Evolutionary conservation across 805 yeast genomes (phyloP).

Genomic region (Zygosaccharomyces bailii): DNA sequence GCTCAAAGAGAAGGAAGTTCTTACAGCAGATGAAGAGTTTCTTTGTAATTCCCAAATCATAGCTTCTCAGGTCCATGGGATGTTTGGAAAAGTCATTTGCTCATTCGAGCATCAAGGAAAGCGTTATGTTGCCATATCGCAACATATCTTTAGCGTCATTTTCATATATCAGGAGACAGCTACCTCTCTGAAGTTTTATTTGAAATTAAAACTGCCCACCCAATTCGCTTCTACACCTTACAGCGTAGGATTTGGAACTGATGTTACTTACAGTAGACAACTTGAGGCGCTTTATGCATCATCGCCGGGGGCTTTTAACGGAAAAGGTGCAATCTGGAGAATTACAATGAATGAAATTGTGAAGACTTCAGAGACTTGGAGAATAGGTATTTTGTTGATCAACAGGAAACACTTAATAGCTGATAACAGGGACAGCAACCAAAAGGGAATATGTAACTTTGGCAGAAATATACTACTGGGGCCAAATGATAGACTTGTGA

Average conservation of each 20-base stretch:
- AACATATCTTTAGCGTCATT: constrained; percentile 23
- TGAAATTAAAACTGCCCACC: constrained; percentile 9
- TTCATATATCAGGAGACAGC: constrained; percentile 21
- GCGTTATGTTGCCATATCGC: constrained; percentile 23
- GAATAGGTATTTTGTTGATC: constrained; percentile 13
- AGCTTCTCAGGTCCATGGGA: constrained; percentile 22
- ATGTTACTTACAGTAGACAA: constrained; percentile 16
- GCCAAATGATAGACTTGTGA: constrained; percentile 30
- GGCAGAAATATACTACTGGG: constrained; percentile 40
- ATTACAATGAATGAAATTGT: constrained; percentile 28
- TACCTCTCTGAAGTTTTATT: constrained; percentile 12
- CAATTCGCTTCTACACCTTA: constrained; percentile 21
- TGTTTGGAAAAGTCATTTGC: constrained; percentile 23
- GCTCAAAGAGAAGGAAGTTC: constrained; percentile 13
- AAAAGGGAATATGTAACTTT: constrained; percentile 42
- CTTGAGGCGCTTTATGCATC: constrained; percentile 36
- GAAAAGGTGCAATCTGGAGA: constrained; percentile 46
- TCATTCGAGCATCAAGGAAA: constrained; percentile 14
- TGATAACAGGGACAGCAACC: constrained; percentile 20
- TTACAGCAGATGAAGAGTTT: constrained; percentile 11
- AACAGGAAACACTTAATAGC: constrained; percentile 12
- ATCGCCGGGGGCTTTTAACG: constrained; percentile 40
- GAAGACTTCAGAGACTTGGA: constrained; percentile 20
- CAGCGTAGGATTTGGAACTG: constrained; percentile 37
- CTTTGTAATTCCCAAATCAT: constrained; percentile 11